Evolutionary conservation across 2,329 filamentous ascomycete species (phyloP).

Genomic region (Penicillium sp.): DNA sequence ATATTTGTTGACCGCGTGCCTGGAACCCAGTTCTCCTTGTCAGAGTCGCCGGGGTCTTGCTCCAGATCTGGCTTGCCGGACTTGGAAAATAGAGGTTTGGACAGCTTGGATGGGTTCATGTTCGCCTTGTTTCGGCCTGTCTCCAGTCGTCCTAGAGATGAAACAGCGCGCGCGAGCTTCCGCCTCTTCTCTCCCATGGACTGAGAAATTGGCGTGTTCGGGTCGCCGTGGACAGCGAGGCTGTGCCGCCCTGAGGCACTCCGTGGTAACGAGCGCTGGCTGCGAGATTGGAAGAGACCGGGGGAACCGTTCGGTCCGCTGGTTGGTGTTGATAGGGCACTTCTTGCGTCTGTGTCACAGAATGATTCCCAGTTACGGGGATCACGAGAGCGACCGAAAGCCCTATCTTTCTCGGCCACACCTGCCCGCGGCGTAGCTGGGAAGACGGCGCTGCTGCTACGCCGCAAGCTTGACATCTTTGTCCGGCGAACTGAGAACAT

Average conservation of each 20-base stretch:
- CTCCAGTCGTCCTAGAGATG: slow-evolving; percentile 63
- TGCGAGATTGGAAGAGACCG: slow-evolving; percentile 71
- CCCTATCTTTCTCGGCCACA: slow-evolving; percentile 46
- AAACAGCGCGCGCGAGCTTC: slow-evolving; percentile 59
- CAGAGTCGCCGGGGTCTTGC: slow-evolving; percentile 67
- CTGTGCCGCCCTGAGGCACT: slow-evolving; percentile 55
- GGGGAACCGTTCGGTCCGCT: slow-evolving; percentile 67
- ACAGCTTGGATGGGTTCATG: slow-evolving; percentile 26
- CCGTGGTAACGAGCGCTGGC: slow-evolving; percentile 51
- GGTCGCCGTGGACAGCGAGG: slow-evolving; percentile 34
- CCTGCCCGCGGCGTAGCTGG: slow-evolving; percentile 58
- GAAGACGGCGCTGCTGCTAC: slow-evolving; percentile 67
- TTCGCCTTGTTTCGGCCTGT: slow-evolving; percentile 40
- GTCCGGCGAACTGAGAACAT: slow-evolving; percentile 49
- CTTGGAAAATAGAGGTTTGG: slow-evolving; percentile 25
- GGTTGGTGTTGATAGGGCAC: slow-evolving; percentile 75
- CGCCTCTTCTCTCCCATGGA: slow-evolving; percentile 54
- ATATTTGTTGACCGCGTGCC: slow-evolving; percentile 44
- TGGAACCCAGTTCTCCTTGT: slow-evolving; percentile 87
- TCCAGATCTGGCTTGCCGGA: slow-evolving; percentile 38
- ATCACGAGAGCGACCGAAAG: slow-evolving; percentile 75
- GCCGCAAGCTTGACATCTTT: slow-evolving; percentile 56
- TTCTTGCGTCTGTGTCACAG: slow-evolving; percentile 75
- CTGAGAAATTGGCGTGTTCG: slow-evolving; percentile 51
- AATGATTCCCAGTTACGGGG: slow-evolving; percentile 89